Conservation (phyloP, 129 eudicot species). For the Pseudognaphalium luteoalbum region DNA sequence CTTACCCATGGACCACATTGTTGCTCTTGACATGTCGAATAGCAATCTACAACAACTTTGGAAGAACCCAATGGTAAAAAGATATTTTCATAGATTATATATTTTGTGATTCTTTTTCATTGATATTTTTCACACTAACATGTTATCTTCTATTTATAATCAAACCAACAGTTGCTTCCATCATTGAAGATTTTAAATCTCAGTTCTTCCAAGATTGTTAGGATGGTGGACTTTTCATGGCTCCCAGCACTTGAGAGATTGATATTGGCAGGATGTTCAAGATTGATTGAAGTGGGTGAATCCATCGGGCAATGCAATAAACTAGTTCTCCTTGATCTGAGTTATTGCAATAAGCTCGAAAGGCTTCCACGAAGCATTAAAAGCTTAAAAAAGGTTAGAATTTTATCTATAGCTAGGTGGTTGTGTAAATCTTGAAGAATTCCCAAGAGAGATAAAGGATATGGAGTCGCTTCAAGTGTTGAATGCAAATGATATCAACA, state of each 20-base stretch:
- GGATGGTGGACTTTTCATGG: background rate
- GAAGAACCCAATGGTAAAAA: background rate
- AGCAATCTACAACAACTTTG: slow-evolving; percentile 18
- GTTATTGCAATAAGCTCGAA: slow-evolving; percentile 10
- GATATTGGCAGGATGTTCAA: slow-evolving; percentile 17
- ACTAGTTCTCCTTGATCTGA: slow-evolving; percentile 19
- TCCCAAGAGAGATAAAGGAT: background rate
- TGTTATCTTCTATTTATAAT: background rate
- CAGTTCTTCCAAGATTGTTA: slow-evolving; percentile 4
- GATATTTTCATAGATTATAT: background rate
- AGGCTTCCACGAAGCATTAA: slow-evolving; percentile 20
- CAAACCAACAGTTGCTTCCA: slow-evolving; percentile 10
- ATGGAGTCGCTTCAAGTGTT: slow-evolving; percentile 16
- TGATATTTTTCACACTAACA: too few relatives aligned
- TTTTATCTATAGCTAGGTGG: background rate
- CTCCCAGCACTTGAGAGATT: slow-evolving; percentile 24
- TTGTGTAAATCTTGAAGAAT: slow-evolving; percentile 23
- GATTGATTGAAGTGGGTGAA: slow-evolving; percentile 20
- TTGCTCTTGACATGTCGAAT: slow-evolving; percentile 23
- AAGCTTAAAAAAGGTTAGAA: background rate
- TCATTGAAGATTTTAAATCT: slow-evolving; percentile 29
- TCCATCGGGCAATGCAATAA: slow-evolving; percentile 11
- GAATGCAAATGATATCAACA: background rate
- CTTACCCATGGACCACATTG: too few relatives aligned
- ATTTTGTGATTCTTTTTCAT: too few relatives aligned